Base-by-base conservation (phyloP, 352 stramenopile species). In the Salisapilia sapeloensis region DNA sequence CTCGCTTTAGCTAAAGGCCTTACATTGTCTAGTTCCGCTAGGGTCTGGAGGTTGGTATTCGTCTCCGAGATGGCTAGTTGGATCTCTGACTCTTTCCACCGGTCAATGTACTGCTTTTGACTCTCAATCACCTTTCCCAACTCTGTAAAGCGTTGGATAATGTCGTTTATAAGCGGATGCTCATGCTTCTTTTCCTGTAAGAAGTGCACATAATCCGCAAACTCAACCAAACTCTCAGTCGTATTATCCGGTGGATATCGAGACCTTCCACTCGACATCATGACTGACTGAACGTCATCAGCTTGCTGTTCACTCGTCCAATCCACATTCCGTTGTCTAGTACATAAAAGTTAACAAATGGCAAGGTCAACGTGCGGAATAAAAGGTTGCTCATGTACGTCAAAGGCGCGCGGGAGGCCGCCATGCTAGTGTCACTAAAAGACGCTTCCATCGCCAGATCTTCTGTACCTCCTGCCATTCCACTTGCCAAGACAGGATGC, bases 41-140 rank as follows among this genome's bases (percentile, higher is more conserved):
- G 71, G 8, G 80, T 26, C 30, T 80, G 63, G 16, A 82, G 35
- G 28, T 71, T 80, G 30, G 79, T 55, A 31, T 83, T 56, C 1
- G 54, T 44, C 29, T 84, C 72, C 9, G 56, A 69, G 41, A 84
- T 85, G 16, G 70, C 66, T 29, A 83, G 44, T 23, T 87, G 69
- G 28, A 84, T 43, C 30, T 85, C 72, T 48, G 33, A 30, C 18
- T 53, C 61, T 58, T 87, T 87, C 72, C 72, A 87, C 15, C 60
- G 63, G 35, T 87, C 69, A 21, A 84, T 85, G 29, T 87, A 64
- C 27, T 66, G 56, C 50, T 87, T 87, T 48, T 87, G 72, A 12
- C 65, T 81, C 58, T 87, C 69, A 40, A 87, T 87, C 3, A 87
- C 65, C 1, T 65, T 56, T 5, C 72, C 72, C 7, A 87, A 50